Percentiles rank a stretch among this genome's conserved stretches.
Evolutionary conservation across 2,329 filamentous ascomycete genomes (phyloP).

Genomic region (Mycocentrospora acerina): DNA sequence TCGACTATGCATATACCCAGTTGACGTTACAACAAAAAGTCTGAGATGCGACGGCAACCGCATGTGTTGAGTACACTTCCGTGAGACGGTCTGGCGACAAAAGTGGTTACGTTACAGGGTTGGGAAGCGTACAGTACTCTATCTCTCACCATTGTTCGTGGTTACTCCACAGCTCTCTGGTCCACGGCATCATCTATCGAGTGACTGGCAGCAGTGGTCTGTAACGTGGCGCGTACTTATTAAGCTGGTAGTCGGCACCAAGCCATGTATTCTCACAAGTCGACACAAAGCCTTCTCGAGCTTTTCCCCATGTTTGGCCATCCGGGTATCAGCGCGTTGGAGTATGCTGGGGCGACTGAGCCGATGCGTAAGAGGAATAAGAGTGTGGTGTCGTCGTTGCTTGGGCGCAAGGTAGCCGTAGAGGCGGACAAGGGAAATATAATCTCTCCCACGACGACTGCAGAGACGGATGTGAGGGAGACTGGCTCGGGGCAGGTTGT

Average conservation of each 20-base stretch:
- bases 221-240: slow-evolving; percentile 10
- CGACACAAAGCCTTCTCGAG: slow-evolving; percentile 23
- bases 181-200: neutral
- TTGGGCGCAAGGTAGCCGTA: slow-evolving; percentile 21
- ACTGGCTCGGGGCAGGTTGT: slow-evolving; percentile 16
- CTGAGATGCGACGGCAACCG: slow-evolving; percentile 23
- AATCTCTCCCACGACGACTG: slow-evolving; percentile 14
- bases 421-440: slow-evolving; percentile 22
- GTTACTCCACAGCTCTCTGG: slow-evolving; percentile 1
- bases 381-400: slow-evolving; percentile 18
- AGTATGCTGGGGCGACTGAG: slow-evolving; percentile 29
- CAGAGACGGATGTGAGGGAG: slow-evolving; percentile 9
- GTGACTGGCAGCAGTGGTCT: too few relatives aligned
- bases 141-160: too few relatives aligned
- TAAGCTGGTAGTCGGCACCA: slow-evolving; percentile 4
- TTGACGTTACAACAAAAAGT: slow-evolving; percentile 22
- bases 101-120: neutral
- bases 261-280: slow-evolving; percentile 1
- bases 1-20: slow-evolving; percentile 17
- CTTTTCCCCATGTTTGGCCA: slow-evolving; percentile 37
- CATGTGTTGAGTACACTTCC: slow-evolving; percentile 22
- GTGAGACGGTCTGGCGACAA: slow-evolving; percentile 22
- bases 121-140: slow-evolving; percentile 3
- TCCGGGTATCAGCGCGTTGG: slow-evolving; percentile 35
- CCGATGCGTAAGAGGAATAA: slow-evolving; percentile 15